phyloP scores from a whole-genome alignment of 768 basidiomycete genomes.

The Tremella fuciformis region DNA sequence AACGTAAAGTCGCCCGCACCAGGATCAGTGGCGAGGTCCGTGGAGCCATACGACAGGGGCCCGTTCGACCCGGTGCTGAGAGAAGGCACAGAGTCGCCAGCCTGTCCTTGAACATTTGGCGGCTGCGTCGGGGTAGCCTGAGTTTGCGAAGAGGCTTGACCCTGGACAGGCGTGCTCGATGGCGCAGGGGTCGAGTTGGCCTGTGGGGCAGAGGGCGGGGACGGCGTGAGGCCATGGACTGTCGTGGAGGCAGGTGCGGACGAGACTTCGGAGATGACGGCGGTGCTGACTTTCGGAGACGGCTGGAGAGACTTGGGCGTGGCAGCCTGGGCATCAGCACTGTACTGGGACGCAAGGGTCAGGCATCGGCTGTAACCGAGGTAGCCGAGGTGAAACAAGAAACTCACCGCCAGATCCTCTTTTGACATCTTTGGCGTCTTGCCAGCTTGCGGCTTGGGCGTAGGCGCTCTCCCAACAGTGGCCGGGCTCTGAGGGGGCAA shows the following conservation, averaged over 20 bases:
- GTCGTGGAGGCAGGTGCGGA: not conserved
- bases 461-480: constrained; percentile 16
- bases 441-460: constrained; percentile 30
- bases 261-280: no score
- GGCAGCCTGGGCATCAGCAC: no score
- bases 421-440: constrained; percentile 22
- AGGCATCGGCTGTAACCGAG: no score
- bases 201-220: not conserved
- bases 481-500: constrained; percentile 45
- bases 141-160: not conserved
- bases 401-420: constrained; percentile 7
- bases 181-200: not conserved
- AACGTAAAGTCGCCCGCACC: constrained; percentile 2
- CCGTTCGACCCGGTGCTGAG: not conserved
- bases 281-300: not conserved
- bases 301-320: constrained; percentile 3
- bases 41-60: no score
- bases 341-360: not conserved
- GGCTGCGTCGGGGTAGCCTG: not conserved
- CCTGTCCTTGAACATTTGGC: not conserved
- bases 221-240: not conserved
- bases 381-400: no score
- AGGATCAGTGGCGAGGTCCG: not conserved
- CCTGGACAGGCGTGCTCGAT: not conserved
- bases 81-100: not conserved